Evolutionary conservation across 192 early-diverging fungal species (phyloP).

Genomic region (Oehlia diaphana): DNA sequence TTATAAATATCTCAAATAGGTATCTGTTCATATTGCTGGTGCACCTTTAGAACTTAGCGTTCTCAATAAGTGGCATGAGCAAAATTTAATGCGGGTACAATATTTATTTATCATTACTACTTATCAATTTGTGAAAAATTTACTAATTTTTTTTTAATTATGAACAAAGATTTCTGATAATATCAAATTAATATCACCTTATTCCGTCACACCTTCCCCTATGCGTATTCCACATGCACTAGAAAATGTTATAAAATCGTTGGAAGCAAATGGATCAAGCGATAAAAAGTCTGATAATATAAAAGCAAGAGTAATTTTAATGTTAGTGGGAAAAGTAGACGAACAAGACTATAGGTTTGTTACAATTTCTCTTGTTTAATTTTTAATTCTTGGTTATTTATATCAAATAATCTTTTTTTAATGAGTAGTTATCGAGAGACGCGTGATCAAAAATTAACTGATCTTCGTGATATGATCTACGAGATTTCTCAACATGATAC

Average conservation of each 20-base stretch:
- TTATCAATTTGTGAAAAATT: neutral
- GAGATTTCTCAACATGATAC: neutral
- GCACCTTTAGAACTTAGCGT: neutral
- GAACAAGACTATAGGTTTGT: constrained; percentile 23
- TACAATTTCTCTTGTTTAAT: neutral
- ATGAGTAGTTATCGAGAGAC: constrained; percentile 25
- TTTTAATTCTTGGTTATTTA: neutral
- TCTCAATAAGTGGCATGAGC: constrained; percentile 30
- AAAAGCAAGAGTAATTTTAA: constrained; percentile 16
- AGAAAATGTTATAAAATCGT: constrained; percentile 24
- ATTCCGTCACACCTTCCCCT: constrained; percentile 18
- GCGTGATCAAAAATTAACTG: constrained; percentile 2
- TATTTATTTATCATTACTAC: neutral
- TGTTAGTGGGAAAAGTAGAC: constrained; percentile 27
- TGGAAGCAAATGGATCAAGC: neutral
- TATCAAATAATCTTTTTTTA: neutral
- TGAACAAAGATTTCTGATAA: constrained; percentile 21
- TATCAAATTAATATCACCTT: constrained; percentile 26
- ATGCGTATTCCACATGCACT: constrained; percentile 20
- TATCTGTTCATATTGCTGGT: constrained; percentile 34
- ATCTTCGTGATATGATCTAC: constrained; percentile 9
- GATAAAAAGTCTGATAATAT: neutral
- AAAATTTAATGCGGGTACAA: constrained; percentile 23
- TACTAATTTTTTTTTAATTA: neutral
- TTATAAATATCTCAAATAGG: neutral